These are phyloP conservation scores for Cucumis hystrix DNA, from an alignment of 306 rosid species.

Conservation along the genomic window DNA sequence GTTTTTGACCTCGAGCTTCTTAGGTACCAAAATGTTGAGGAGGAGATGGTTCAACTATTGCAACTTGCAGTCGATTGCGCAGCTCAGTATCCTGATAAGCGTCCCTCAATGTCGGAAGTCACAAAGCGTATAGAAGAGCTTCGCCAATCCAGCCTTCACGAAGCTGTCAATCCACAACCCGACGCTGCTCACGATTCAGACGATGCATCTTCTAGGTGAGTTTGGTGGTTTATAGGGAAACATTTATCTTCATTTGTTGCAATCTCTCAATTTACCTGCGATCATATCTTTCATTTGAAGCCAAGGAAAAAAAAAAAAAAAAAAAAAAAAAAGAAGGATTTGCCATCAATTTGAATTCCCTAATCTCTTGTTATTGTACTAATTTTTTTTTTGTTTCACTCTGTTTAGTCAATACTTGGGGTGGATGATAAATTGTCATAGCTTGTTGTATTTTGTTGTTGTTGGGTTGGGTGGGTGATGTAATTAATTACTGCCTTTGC, in stretches of 20 bases:
- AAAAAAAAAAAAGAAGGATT: background rate
- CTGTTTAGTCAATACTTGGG: background rate
- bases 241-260: background rate
- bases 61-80: slow-evolving; percentile 42
- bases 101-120: slow-evolving; percentile 29
- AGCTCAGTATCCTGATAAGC: slow-evolving; percentile 37
- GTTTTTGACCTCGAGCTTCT: slow-evolving; percentile 42
- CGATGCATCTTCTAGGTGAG: slow-evolving; percentile 13
- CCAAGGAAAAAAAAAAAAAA: background rate
- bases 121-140: slow-evolving; percentile 32
- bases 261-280: background rate
- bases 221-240: background rate
- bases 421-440: slow-evolving; percentile 1
- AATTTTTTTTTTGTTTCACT: background rate
- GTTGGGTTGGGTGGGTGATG: slow-evolving; percentile 15
- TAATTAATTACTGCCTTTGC: slow-evolving; percentile 10
- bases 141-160: slow-evolving; percentile 17
- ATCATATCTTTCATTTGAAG: slow-evolving; percentile 8
- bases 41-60: slow-evolving; percentile 41
- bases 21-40: slow-evolving; percentile 35
- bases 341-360: background rate
- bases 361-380: background rate
- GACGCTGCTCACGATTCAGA: slow-evolving; percentile 9
- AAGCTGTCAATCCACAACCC: slow-evolving; percentile 5
- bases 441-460: background rate